Evolutionary conservation across 306 rosid species (phyloP).

Genomic region (Prinsepia uniflora): DNA sequence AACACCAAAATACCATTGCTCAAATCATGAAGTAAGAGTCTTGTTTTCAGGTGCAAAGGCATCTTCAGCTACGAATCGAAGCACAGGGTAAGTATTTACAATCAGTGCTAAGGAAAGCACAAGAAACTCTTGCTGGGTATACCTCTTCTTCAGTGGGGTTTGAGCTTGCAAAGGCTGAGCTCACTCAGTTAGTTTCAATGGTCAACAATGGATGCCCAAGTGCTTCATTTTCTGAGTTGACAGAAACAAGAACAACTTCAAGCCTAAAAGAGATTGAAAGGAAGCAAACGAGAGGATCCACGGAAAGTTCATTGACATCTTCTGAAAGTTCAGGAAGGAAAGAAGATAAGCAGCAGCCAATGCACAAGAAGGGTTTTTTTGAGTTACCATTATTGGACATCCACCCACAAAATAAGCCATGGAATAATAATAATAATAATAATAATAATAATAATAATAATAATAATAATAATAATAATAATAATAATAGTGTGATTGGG

Average conservation of each 20-base stretch:
- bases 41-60: slow-evolving; percentile 71
- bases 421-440: slow-evolving; percentile 23
- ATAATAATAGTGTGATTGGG: slow-evolving; percentile 29
- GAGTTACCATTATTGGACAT: slow-evolving; percentile 45
- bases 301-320: slow-evolving; percentile 86
- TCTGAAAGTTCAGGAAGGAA: slow-evolving; percentile 59
- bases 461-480: slow-evolving; percentile 5
- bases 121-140: slow-evolving; percentile 67
- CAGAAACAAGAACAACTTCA: slow-evolving; percentile 51
- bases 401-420: slow-evolving; percentile 31
- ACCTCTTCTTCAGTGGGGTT: slow-evolving; percentile 56
- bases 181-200: slow-evolving; percentile 68
- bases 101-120: slow-evolving; percentile 75
- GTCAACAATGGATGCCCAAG: slow-evolving; percentile 59
- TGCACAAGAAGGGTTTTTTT: slow-evolving; percentile 30
- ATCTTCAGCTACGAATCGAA: slow-evolving; percentile 81
- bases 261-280: slow-evolving; percentile 33
- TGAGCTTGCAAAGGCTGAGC: slow-evolving; percentile 68
- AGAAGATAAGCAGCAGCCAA: slow-evolving; percentile 39
- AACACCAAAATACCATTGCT: background rate
- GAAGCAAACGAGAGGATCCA: slow-evolving; percentile 57
- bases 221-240: slow-evolving; percentile 66
- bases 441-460: slow-evolving; percentile 15
- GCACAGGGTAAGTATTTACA: slow-evolving; percentile 94
- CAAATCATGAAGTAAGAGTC: background rate